Evolutionary conservation across 176 grass and related monocot species (phyloP).

Genomic region (Carex pumila): DNA sequence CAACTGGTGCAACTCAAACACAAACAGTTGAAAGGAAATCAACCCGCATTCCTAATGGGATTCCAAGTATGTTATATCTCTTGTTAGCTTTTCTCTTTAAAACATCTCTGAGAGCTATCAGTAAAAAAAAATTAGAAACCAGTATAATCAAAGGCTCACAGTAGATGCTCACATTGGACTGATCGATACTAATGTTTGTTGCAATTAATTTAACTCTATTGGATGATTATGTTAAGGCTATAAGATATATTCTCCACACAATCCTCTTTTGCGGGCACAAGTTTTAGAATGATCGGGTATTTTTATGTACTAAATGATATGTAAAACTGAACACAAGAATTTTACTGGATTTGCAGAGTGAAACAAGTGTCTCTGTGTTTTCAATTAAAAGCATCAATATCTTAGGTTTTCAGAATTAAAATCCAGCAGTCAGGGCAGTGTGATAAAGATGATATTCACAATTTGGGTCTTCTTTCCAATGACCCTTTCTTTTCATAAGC

Average conservation of each 20-base stretch:
- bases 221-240: too few relatives aligned
- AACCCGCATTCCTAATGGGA: background rate
- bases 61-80: background rate
- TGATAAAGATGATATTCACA: background rate
- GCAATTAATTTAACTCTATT: too few relatives aligned
- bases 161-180: background rate
- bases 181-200: background rate
- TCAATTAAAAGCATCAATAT: background rate
- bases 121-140: background rate
- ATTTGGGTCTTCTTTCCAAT: background rate
- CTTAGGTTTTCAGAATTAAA: background rate
- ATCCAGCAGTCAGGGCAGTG: background rate
- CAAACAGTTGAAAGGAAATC: slow-evolving; percentile 11
- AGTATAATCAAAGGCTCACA: background rate
- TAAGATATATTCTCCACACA: too few relatives aligned
- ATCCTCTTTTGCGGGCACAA: too few relatives aligned
- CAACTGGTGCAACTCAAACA: slow-evolving; percentile 4
- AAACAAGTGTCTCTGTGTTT: background rate
- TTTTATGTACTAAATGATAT: too few relatives aligned
- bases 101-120: background rate
- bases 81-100: background rate
- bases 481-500: background rate
- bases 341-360: background rate
- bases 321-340: too few relatives aligned
- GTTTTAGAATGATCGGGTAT: too few relatives aligned